Base-by-base conservation (phyloP, 106 monocot species). In the Gastrodia elata region DNA sequence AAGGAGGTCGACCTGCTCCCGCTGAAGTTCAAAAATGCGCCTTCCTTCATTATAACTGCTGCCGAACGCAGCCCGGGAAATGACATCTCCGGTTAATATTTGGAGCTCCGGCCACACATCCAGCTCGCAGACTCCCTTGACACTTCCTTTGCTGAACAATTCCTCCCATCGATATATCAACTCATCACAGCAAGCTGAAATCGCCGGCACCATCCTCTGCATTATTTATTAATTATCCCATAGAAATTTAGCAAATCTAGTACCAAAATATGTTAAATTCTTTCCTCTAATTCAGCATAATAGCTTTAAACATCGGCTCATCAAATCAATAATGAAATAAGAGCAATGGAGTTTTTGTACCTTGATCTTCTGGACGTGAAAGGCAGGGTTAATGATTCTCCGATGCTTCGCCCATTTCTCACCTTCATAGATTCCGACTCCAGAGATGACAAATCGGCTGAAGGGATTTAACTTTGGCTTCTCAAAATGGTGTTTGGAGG, bases 371-470 rank as follows among this genome's bases (percentile, higher is more conserved):
- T 91, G 88, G 3, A 78, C 39, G 65, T 90, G 94, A 65, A 94
- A 94, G 61, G 90, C 94, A 39, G 94, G 94, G 64, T 91, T 94
- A 10, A 94, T 73, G 38, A 94, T 91, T 39, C 82, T 85, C 58
- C 94, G 64, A 33, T 86, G 88, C 28, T 56, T 80, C 15, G 78
- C 90, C 94, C 94, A 94, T 76, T 94, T 88, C 25, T 91, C 83
- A 48, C 90, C 94, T 35, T 84, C 77, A 79, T 84, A 73, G 16
- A n/a, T 76, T 27, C 35, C 52, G 30, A 91, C 65, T 38, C 94
- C 94, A 38, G 74, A 33, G 6, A 27, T 16, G 3, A 88, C 44
- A 0, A 80, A 70, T 38, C 34, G 75, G 3, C 5, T 67, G 0
- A 82, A 13, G 0, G 82, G 77, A 24, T 8, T 78, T 24, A 14